Evolutionary conservation across 495 filamentous ascomycete genomes (phyloP), one percentile per base, ranked within the genome.

Genomic region (Aspergillus bridgeri): DNA sequence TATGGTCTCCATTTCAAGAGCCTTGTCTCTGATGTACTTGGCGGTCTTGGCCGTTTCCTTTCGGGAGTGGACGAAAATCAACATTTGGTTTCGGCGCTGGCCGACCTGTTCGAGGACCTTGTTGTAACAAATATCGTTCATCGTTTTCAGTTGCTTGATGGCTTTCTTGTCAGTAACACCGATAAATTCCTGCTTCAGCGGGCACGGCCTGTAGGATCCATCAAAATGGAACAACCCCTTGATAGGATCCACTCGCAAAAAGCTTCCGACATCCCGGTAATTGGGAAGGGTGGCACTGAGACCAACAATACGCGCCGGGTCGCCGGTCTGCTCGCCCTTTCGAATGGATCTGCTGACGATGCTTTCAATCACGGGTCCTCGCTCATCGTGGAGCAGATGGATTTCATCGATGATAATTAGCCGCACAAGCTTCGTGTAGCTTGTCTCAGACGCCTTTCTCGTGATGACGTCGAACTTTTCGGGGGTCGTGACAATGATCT

Each of bases 381-480:
- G 90, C 53, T 99, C 94, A 66, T 99, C 94, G 69, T 99, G 94
- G 27, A 99, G 81, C 57, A 99, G 80, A 75, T 99, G 94, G 65
- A 99, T 97, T 69, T 99, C 94, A 61, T 99, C 94, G 60, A 99
- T 96, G 64, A 97, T 88, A 52, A 99, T 87, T 2, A 99, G 81
- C 24, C 93, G 86, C 17, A 99, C 93, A 23, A 99, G 84, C 61
- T 95, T 97, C 33, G 91, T 99, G 71, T 99, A 99, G 60, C 92
- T 93, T 53, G 92, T 82, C 72, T 99, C 94, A 0, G 93, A 96
- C 4, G 93, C 95, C 74, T 99, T 99, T 62, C 94, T 86, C 5
- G 95, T 99, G 64, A 99, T 96, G 56, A 99, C 95, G 75, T 99
- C 94, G 86, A 89, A 99, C 76, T 99, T 99, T 69, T 99, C 94